These are phyloP conservation scores for Lecanosticta acicola DNA, from an alignment of 2,329 filamentous ascomycete genomes.

Conservation along the genomic window DNA sequence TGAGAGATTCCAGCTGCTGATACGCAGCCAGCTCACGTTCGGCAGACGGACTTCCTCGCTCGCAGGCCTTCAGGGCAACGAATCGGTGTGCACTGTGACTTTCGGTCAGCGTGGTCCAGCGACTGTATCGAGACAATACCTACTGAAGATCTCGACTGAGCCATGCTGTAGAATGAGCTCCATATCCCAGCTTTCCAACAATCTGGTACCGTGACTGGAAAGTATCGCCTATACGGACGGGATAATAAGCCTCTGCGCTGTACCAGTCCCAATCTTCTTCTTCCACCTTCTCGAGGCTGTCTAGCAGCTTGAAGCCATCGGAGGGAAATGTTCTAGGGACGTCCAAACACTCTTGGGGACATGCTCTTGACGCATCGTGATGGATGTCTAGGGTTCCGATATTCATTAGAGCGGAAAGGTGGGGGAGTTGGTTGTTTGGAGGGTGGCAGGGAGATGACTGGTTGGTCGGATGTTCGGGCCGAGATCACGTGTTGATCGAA, in stretches of 20 bases:
- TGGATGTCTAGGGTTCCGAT: too few species aligned
- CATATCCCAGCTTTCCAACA: conserved; percentile 42
- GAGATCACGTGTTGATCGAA: too few species aligned
- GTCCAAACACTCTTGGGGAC: too few species aligned
- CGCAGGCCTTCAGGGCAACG: conserved; percentile 21
- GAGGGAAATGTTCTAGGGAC: too few species aligned
- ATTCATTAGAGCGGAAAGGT: too few species aligned
- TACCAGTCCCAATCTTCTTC: conserved; percentile 10
- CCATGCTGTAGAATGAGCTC: conserved; percentile 41
- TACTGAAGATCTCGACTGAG: conserved; percentile 35
- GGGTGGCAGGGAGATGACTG: too few species aligned
- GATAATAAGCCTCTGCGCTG: conserved; percentile 4
- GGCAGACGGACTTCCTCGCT: conserved; percentile 2
- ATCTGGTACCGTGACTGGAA: conserved; percentile 35
- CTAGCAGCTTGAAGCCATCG: not conserved
- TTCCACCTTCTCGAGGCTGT: conserved; percentile 5
- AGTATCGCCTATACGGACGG: conserved; percentile 6
- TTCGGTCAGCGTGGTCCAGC: conserved; percentile 23
- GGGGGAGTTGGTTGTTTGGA: too few species aligned
- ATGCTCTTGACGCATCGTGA: too few species aligned
- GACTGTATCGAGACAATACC: conserved; percentile 4
- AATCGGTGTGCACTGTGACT: conserved; percentile 35
- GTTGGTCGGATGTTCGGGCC: too few species aligned
- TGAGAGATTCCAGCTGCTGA: conserved; percentile 1
- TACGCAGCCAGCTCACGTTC: conserved; percentile 5